Evolutionary conservation across 2,329 filamentous ascomycete genomes (phyloP).

Genomic region (Emericellopsis cladophorae): DNA sequence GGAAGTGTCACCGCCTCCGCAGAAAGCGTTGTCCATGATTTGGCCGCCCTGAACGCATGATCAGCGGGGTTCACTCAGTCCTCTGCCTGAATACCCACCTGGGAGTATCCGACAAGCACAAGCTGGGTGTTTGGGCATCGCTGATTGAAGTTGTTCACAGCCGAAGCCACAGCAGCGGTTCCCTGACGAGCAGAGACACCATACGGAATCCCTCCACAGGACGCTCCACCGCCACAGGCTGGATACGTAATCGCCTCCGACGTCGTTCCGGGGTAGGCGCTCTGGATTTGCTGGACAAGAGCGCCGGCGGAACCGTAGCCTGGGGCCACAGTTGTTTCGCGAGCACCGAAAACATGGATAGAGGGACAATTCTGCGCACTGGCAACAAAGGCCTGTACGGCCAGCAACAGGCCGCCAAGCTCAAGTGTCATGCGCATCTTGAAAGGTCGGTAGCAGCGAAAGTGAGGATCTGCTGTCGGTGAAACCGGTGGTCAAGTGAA

Average conservation of each 20-base stretch:
- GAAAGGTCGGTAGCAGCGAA: too few species aligned
- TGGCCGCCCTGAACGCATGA: conserved; percentile 30
- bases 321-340: conserved; percentile 33
- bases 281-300: conserved; percentile 35
- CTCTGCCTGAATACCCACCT: conserved; percentile 11
- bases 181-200: conserved; percentile 45
- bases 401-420: too few species aligned
- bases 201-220: conserved; percentile 47
- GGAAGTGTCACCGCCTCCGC: conserved; percentile 29
- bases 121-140: conserved; percentile 44
- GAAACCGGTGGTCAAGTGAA: too few species aligned
- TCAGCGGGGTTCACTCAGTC: too few species aligned
- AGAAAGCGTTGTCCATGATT: conserved; percentile 51
- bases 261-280: conserved; percentile 34
- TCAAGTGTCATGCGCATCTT: too few species aligned
- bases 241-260: conserved; percentile 45
- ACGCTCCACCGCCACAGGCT: conserved; percentile 47
- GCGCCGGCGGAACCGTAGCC: conserved; percentile 38
- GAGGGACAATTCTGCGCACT: conserved; percentile 16
- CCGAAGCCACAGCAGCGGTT: conserved; percentile 42
- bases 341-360: conserved; percentile 32
- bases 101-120: conserved; percentile 49
- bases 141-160: conserved; percentile 44
- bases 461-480: too few species aligned
- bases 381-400: too few species aligned